phyloP scores from a whole-genome alignment of 306 rosid species.

The Sicyos edulis region DNA sequence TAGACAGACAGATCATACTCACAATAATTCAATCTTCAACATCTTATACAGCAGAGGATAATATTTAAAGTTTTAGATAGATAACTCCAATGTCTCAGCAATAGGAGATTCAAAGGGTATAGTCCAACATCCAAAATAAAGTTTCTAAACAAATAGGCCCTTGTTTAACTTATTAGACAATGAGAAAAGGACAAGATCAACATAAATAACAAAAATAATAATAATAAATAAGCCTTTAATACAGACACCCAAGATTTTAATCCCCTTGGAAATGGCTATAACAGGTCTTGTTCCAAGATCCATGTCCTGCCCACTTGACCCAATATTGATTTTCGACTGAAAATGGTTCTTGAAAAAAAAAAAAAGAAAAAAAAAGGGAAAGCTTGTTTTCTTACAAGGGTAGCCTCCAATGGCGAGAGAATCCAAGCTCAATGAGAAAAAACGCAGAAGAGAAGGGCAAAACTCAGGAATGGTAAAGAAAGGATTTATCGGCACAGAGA shows the following conservation, averaged over 20 bases:
- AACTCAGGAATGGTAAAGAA: conserved; percentile 3
- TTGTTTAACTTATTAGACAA: conserved; percentile 5
- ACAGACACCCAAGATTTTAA: neutral
- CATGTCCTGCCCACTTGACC: conserved; percentile 5
- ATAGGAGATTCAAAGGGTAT: conserved; percentile 1
- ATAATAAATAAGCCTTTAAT: neutral
- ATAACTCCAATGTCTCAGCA: conserved; percentile 18
- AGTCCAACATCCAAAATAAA: conserved; percentile 19
- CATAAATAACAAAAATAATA: neutral
- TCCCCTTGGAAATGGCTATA: neutral
- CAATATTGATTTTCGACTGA: neutral
- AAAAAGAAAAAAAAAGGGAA: neutral
- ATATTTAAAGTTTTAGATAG: conserved; percentile 7
- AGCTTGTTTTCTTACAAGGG: conserved; percentile 4
- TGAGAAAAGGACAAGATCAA: conserved; percentile 8
- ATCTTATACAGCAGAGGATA: neutral
- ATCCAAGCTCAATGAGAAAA: conserved; percentile 6
- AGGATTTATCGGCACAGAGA: conserved; percentile 8
- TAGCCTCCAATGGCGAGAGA: conserved; percentile 10
- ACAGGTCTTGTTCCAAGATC: conserved; percentile 13
- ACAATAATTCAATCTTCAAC: neutral
- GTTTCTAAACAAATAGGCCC: neutral
- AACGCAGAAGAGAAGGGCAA: conserved; percentile 7
- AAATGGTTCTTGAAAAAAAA: neutral
- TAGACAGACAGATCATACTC: neutral